A percentile compares a stretch with the other conserved stretches of the same genome.
phyloP scores from a whole-genome alignment of 805 yeast species.

The Yarrowia hollandica region DNA sequence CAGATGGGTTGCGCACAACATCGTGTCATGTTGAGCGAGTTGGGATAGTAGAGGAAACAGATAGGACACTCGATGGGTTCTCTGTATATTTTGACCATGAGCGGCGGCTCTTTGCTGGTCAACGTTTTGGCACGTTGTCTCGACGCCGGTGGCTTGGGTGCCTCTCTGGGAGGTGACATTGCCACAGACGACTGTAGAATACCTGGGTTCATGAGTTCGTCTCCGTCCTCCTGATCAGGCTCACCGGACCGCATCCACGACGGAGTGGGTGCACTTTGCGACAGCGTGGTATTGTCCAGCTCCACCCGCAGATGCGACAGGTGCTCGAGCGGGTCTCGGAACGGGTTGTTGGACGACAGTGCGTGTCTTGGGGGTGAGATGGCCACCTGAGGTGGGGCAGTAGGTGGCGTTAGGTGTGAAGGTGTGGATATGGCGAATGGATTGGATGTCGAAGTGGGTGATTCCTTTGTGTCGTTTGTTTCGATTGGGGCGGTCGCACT shows the following conservation, averaged over 20 bases:
- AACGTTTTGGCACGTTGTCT: constrained; percentile 29
- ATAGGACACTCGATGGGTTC: constrained; percentile 86
- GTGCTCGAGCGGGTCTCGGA: constrained; percentile 17
- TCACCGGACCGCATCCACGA: constrained; percentile 1
- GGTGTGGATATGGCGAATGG: neutral
- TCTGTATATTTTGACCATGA: constrained; percentile 62
- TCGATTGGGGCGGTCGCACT: neutral
- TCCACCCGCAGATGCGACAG: constrained; percentile 20
- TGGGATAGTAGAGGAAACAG: constrained; percentile 85
- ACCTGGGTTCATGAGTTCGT: constrained; percentile 21
- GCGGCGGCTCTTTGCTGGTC: constrained; percentile 34
- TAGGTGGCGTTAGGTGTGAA: constrained; percentile 1
- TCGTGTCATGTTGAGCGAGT: constrained; percentile 70
- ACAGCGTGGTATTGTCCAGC: neutral
- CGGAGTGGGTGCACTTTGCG: constrained; percentile 7
- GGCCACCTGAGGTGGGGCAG: constrained; percentile 19
- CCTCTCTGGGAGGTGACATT: neutral
- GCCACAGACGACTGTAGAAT: constrained; percentile 13
- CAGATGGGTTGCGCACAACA: constrained; percentile 95
- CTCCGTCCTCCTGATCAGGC: constrained; percentile 5
- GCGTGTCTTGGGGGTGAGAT: constrained; percentile 4
- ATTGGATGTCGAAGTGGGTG: neutral
- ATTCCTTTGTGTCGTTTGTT: constrained; percentile 3
- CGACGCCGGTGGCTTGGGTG: neutral
- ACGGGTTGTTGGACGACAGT: constrained; percentile 20